Evolutionary conservation across 2,329 filamentous ascomycete species (phyloP), one percentile per base, ranked within the genome.

Genomic region (Aspergillus udagawae): DNA sequence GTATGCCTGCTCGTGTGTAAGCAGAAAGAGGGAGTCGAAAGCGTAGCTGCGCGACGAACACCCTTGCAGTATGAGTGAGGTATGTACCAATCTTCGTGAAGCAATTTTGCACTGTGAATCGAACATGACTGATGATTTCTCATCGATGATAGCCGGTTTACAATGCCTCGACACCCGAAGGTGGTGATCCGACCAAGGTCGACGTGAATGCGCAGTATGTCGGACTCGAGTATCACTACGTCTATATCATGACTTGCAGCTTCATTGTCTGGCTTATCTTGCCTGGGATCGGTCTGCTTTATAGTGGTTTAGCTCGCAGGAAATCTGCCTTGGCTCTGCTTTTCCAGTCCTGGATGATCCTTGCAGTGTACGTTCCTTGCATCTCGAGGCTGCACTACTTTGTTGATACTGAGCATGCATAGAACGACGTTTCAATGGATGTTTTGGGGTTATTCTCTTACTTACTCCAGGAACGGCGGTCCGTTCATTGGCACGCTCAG

Each of bases 231-330:
- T 86, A 78, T 71, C 80, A 87, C 66, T 86, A 86, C 69, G 79
- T 79, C 42, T 88, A 86, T 65, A 77, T 83, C 54, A 60, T 70
- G 7, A 76, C 85, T 63, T 86, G 83, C 68, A 77, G 75, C 14
- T 85, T 82, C 69, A 77, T 88, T 54, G 85, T 87, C 54, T 88
- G 83, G 80, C 71, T 87, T 52, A 88, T 88, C 67, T 85, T 87
- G 56, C 86, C 86, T 0, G 86, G 85, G 21, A 85, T 88, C 62
- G 85, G 85, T 50, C 77, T 88, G 7, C 74, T 88, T 1, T 88
- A 88, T 71, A 82, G 83, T 56, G 86, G 86, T 54, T 79, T 88
- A 28, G 80, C 84, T 4, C 79, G 84, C 35, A 77, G 84, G 61
- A 88, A 87, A 73, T 86, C 83, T 14, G 82, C 84, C 5, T 75